Conservation (phyloP, 257 asterid genomes). For the Coffea eugenioides region DNA sequence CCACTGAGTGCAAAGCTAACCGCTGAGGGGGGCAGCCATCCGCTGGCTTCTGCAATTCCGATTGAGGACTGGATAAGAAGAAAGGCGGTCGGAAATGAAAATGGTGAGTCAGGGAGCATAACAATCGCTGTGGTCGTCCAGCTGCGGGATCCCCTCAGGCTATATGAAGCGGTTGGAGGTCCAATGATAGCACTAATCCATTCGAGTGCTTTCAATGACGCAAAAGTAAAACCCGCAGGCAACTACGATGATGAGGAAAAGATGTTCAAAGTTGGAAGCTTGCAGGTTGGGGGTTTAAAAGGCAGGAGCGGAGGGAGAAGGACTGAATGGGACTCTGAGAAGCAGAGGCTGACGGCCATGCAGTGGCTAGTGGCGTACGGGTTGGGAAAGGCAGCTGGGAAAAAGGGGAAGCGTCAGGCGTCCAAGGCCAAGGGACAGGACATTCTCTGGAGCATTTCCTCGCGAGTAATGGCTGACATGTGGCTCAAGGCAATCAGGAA, state of each 20-base stretch:
- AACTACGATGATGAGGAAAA: slow-evolving; percentile 41
- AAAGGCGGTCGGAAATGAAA: slow-evolving; percentile 2
- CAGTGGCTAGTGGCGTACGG: slow-evolving; percentile 84
- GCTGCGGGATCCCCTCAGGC: slow-evolving; percentile 80
- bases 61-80: slow-evolving; percentile 59
- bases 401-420: slow-evolving; percentile 46
- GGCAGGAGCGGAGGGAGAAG: slow-evolving; percentile 37
- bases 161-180: slow-evolving; percentile 84
- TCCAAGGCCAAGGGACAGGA: slow-evolving; percentile 42
- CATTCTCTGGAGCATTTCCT: slow-evolving; percentile 72
- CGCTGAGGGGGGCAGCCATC: slow-evolving; percentile 21
- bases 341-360: slow-evolving; percentile 76
- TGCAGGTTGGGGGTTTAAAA: slow-evolving; percentile 70
- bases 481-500: slow-evolving; percentile 93
- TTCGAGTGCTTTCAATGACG: slow-evolving; percentile 19
- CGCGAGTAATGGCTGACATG: slow-evolving; percentile 88
- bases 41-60: slow-evolving; percentile 53
- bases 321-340: slow-evolving; percentile 68
- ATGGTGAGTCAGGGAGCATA: slow-evolving; percentile 21
- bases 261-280: slow-evolving; percentile 49
- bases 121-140: slow-evolving; percentile 55
- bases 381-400: slow-evolving; percentile 51
- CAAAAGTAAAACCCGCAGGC: slow-evolving; percentile 13
- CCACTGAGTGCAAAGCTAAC: slow-evolving; percentile 39
- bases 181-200: slow-evolving; percentile 72